Evolutionary conservation across 164 flowering plant species (phyloP), one percentile per base, ranked within the genome.

Genomic region (Vitis rupestris): DNA sequence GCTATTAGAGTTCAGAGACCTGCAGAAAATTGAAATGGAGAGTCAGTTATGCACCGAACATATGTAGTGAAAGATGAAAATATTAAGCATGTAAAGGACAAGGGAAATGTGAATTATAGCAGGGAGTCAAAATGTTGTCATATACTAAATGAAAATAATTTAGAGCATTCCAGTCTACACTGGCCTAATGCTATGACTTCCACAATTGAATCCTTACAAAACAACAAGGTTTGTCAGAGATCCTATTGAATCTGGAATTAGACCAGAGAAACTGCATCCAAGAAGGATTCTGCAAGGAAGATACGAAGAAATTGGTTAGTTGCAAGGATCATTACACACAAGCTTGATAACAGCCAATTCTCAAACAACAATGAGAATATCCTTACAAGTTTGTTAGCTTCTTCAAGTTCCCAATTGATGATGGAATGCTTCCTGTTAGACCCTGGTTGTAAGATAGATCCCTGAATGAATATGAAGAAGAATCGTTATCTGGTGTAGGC

Each of bases 211-310:
- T 47, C 19, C 90, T 83, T 85, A 88, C 95, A 90, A 69, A 68
- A 11, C 65, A 13, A 50, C 64, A 66, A 90, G 85, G 60, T 71
- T 49, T 17, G 27, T 53, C 11, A 88, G 81, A 49, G 83, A 82
- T 67, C 95, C 95, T 23, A 90, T 82, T 1, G 87, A 44, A 50
- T 70, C 73, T 12, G 95, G 95, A 61, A 90, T 80, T n/a, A 66
- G 79, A 54, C 95, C 92, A 65, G 72, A 62, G 82, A 90, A 88
- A 50, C 88, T 53, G 74, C 92, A 90, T 29, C 88, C 88, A 51
- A 79, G 72, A 16, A 90, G 84, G 65, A 77, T 78, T 68, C 95
- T 88, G 78, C 53, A 10, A 72, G 30, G 63, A 47, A 58, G 13
- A 47, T 48, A 47, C 54, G 48, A 71, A 6, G 29, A 47, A 64